Evolutionary conservation across 148 eudicot genomes (phyloP).

Genomic region (Arctostaphylos glauca): DNA sequence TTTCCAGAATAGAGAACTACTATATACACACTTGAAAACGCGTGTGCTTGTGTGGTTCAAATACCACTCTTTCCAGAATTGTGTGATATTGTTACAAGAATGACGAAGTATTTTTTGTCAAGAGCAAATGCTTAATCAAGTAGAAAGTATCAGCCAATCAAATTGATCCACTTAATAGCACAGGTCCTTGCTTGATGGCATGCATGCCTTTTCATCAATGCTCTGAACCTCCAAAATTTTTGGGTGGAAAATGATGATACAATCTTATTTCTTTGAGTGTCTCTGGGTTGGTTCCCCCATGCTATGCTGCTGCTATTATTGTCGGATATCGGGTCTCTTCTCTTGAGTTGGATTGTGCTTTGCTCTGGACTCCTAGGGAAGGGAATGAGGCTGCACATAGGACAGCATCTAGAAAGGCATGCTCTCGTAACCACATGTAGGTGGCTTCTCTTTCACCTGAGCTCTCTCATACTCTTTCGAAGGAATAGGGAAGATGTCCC

Average conservation of each 20-base stretch:
- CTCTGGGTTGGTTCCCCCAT: not conserved
- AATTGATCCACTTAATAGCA: not conserved
- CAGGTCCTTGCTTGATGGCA: not conserved
- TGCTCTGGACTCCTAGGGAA: not conserved
- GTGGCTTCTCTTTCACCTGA: not conserved
- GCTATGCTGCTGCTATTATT: not conserved
- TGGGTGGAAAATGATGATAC: not conserved
- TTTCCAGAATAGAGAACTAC: not conserved
- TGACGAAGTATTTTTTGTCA: not conserved
- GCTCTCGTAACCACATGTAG: not conserved
- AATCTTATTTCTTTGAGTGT: not conserved
- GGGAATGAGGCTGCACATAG: not conserved
- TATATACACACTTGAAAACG: not conserved
- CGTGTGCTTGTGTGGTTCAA: not conserved
- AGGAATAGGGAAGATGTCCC: not conserved
- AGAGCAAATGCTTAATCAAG: not conserved
- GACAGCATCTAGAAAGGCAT: not conserved
- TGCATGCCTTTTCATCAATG: constrained; percentile 2
- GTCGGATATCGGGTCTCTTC: not conserved
- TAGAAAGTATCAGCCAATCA: not conserved
- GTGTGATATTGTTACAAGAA: not conserved
- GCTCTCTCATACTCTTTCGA: not conserved
- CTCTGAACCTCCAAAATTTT: not conserved
- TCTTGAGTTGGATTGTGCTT: not conserved
- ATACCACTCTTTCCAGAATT: not conserved